A percentile compares a stretch with the other conserved stretches of the same genome.
phyloP scores from a whole-genome alignment of 2,329 filamentous ascomycete genomes.

The Stagonosporopsis rhizophila region DNA sequence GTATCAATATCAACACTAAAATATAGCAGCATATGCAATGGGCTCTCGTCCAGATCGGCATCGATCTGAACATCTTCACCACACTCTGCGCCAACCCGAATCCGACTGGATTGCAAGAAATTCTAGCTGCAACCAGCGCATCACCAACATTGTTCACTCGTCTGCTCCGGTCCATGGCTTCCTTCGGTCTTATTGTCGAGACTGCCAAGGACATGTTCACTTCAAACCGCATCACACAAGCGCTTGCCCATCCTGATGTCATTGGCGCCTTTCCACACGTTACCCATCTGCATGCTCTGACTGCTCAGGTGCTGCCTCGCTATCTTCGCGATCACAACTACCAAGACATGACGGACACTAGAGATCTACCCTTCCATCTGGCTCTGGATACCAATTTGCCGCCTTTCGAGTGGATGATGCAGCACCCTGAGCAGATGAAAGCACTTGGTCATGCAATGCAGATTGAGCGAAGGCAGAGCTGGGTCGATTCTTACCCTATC shows the following conservation, averaged over 20 bases:
- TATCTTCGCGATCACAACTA: slow-evolving; percentile 41
- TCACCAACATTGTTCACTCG: slow-evolving; percentile 40
- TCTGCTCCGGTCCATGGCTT: slow-evolving; percentile 44
- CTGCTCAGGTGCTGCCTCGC: slow-evolving; percentile 36
- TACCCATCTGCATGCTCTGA: slow-evolving; percentile 30
- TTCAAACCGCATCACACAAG: slow-evolving; percentile 39
- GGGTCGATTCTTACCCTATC: slow-evolving; percentile 33
- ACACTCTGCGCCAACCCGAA: slow-evolving; percentile 18
- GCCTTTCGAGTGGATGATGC: slow-evolving; percentile 41
- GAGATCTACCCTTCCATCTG: slow-evolving; percentile 38
- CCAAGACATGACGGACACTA: slow-evolving; percentile 31
- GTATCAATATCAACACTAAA: not conserved
- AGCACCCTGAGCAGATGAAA: slow-evolving; percentile 36
- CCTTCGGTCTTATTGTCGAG: slow-evolving; percentile 43
- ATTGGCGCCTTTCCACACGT: slow-evolving; percentile 35
- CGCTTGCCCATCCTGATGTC: slow-evolving; percentile 36
- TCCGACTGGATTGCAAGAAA: slow-evolving; percentile 21
- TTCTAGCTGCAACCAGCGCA: slow-evolving; percentile 32
- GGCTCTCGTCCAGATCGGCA: slow-evolving; percentile 31
- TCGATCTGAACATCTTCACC: slow-evolving; percentile 29
- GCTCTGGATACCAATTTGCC: slow-evolving; percentile 34
- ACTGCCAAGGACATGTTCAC: slow-evolving; percentile 35
- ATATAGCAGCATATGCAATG: slow-evolving; percentile 26
- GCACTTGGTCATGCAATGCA: slow-evolving; percentile 39
- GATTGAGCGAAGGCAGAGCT: slow-evolving; percentile 29